Evolutionary conservation across 2,329 filamentous ascomycete species (phyloP), one percentile per base, ranked within the genome.

Genomic region (Fusarium dimerum): DNA sequence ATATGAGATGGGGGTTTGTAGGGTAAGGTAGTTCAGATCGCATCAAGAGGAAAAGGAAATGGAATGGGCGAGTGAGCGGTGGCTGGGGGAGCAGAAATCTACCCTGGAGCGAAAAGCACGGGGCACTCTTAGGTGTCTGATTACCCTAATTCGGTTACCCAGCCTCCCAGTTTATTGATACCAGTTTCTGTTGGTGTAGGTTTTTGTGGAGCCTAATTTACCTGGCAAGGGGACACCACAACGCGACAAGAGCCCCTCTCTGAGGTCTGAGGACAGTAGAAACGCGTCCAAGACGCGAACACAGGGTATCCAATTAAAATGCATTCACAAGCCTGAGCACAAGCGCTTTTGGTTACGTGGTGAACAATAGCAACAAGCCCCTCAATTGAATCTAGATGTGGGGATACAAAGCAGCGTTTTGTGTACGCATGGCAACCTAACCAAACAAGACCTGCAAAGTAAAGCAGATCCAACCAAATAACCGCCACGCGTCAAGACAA

Each of bases 261-360:
- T 17, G 30, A 41, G 40, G 55, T 26, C 32, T 4, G 9, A 36
- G 32, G 32, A 15, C 32, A 36, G 10, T 36, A 9, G 11, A 36
- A 36, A 36, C 68, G 68, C 68, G 68, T 67, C 54, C 26, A 40
- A 65, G 64, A 70, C 68, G 68, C 60, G 68, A 59, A 59, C 50
- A 34, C 17, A 43, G 18, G 29, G 45, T 45, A 51, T 44, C 65
- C 64, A 65, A 68, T 68, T 61, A 67, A 42, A 34, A 15, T 47
- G 38, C 52, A 55, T 34, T 30, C 6, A 49, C 26, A 42, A 49
- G 45, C 36, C 30, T 41, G 43, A 45, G 43, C 46, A 40, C 32
- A 52, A 58, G 45, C 39, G 16, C 16, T 17, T 18, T 18, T 18
- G n/a, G n/a, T 18, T 26, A 20, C 18, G 51, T 52, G 57, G 51